A percentile compares a stretch with the other conserved stretches of the same genome.
These are phyloP conservation scores for Amanita pallidorosea DNA, from an alignment of 768 basidiomycete species.

Conservation along the genomic window DNA sequence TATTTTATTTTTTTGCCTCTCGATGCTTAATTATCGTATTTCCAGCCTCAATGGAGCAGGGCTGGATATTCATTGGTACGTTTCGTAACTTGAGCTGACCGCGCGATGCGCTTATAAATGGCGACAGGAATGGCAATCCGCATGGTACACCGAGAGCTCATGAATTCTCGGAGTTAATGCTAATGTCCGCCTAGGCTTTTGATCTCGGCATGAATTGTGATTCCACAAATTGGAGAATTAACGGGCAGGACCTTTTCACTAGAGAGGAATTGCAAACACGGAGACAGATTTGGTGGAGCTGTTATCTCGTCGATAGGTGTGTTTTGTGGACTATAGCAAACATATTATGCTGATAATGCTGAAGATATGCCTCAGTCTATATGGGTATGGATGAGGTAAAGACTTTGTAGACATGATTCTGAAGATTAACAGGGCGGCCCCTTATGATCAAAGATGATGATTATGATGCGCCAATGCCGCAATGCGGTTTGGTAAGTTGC, in stretches of 20 bases:
- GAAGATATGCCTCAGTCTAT: constrained; percentile 62
- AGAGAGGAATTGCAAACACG: constrained; percentile 58
- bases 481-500: constrained; percentile 36
- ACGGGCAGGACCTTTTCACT: constrained; percentile 51
- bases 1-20: background rate
- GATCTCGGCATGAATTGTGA: constrained; percentile 78
- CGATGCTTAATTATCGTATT: background rate
- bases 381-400: constrained; percentile 35
- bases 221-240: constrained; percentile 62
- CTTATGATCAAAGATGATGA: constrained; percentile 58
- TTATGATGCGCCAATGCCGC: constrained; percentile 57
- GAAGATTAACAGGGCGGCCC: constrained; percentile 42
- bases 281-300: constrained; percentile 75
- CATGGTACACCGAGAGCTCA: constrained; percentile 35
- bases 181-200: constrained; percentile 38
- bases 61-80: constrained; percentile 74
- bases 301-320: constrained; percentile 60
- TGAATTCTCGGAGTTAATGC: constrained; percentile 4
- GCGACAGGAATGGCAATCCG: constrained; percentile 56
- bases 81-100: constrained; percentile 3
- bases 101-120: constrained; percentile 4
- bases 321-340: constrained; percentile 10
- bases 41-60: constrained; percentile 64
- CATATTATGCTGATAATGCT: background rate
- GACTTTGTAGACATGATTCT: constrained; percentile 5